phyloP scores from a whole-genome alignment of 495 filamentous ascomycete species.

The Penicillium samsonianum region DNA sequence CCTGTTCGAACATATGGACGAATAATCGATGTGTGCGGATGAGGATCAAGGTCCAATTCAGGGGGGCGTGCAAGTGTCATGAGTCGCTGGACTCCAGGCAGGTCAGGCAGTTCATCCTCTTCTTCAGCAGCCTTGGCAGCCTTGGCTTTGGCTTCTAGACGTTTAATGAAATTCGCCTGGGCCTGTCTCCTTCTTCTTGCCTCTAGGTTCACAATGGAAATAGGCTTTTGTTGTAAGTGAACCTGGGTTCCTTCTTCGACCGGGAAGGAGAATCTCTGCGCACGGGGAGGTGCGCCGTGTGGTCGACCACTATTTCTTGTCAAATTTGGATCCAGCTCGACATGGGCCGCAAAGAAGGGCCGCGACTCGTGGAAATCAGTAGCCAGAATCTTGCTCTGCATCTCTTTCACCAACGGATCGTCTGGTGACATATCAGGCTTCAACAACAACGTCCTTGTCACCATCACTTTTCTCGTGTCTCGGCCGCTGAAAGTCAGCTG shows the following conservation, averaged over 20 bases:
- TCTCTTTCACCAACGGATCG: conserved; percentile 50
- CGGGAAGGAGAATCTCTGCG: conserved; percentile 24
- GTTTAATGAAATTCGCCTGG: conserved; percentile 33
- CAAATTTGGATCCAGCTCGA: conserved; percentile 34
- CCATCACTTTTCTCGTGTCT: conserved; percentile 51
- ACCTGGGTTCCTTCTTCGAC: conserved; percentile 38
- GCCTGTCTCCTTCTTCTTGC: conserved; percentile 29
- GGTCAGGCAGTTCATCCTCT: conserved; percentile 1
- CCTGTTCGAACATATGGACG: conserved; percentile 18
- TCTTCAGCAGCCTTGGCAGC: conserved; percentile 6
- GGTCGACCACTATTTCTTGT: conserved; percentile 24
- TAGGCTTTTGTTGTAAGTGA: conserved; percentile 43
- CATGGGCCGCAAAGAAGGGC: conserved; percentile 37
- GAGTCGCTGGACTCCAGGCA: conserved; percentile 32
- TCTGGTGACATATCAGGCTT: conserved; percentile 49
- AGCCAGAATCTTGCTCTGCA: conserved; percentile 55
- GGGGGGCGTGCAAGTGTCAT: conserved; percentile 33
- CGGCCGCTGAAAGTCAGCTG: conserved; percentile 65
- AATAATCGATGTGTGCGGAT: conserved; percentile 28
- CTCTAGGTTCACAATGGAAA: conserved; percentile 32
- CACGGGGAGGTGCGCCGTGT: neutral
- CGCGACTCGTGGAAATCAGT: conserved; percentile 19
- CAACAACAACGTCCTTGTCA: conserved; percentile 58
- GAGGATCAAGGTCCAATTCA: conserved; percentile 10
- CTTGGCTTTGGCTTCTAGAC: conserved; percentile 19